These are phyloP conservation scores for Beauveria sp. DNA, from an alignment of 2,329 filamentous ascomycete species.

Conservation along the genomic window DNA sequence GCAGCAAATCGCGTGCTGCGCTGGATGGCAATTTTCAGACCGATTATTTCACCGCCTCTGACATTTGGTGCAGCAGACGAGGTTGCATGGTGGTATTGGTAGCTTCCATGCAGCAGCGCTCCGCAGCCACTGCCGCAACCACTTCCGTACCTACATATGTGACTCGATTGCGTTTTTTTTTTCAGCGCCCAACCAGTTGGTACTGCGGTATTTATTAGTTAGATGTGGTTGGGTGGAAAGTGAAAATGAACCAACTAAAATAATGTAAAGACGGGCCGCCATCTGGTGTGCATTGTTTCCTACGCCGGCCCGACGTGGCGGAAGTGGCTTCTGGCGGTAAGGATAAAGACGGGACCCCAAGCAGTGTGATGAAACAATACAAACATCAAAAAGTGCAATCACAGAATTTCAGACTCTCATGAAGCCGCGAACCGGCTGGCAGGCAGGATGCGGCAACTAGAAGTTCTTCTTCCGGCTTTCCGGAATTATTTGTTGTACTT, in stretches of 20 bases:
- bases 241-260: neutral
- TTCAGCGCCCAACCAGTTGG: neutral
- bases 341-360: neutral
- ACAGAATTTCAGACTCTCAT: neutral
- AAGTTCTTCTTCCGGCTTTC: neutral
- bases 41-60: slow-evolving; percentile 1
- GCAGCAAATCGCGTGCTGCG: too few relatives aligned
- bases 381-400: neutral
- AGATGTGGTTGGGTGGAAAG: neutral
- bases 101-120: neutral
- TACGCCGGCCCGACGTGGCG: neutral
- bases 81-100: neutral
- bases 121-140: neutral
- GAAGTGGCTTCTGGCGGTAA: slow-evolving; percentile 6
- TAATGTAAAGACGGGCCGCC: neutral
- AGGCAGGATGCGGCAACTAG: neutral
- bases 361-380: neutral
- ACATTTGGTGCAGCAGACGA: neutral
- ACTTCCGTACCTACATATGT: neutral
- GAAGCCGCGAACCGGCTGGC: neutral
- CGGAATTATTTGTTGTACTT: neutral
- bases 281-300: neutral
- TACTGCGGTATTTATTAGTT: neutral
- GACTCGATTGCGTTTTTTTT: neutral
- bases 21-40: neutral